Evolutionary conservation across 805 yeast species (phyloP), one percentile per base, ranked within the genome.

Genomic region (Candida mattraensis): DNA sequence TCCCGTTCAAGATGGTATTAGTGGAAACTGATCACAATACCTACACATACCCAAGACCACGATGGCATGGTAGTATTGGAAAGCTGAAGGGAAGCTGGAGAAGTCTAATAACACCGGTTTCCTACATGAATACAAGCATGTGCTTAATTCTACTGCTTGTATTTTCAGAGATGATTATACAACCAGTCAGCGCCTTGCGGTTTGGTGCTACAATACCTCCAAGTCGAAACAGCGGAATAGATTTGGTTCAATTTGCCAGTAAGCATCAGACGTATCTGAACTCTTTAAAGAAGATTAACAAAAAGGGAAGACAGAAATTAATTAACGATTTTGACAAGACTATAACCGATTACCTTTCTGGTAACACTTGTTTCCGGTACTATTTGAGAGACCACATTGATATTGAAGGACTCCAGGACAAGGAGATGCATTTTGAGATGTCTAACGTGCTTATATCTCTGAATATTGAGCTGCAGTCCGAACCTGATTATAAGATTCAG

Each of bases 181-280:
- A 29, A 18, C 32, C 44, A 10, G 40, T 34, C 3, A 37, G 31
- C 18, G 44, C 40, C 18, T 35, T 40, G 12, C 25, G 29, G 15
- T 26, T 45, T 62, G 54, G 69, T 65, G 25, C 60, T 54, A 39
- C 32, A 15, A 35, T 47, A 5, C 41, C 41, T 3, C 44, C 48
- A 5, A 44, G 45, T 19, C 16, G 21, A n/a, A 24, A 28, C 11
- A 19, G 24, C 8, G 18, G 28, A 6, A 23, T 42, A 8, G 44
- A 49, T 28, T n/a, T 47, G 12, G 20, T 47, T n/a, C 28, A 39
- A 17, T 16, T 26, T 7, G 35, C 37, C 24, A 45, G 39, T 10
- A 21, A 34, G 8, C 34, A 44, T 37, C 47, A 44, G 19, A 25
- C 36, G 15, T 37, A 33, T 8, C 13, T 44, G 5, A 25, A 18